A percentile compares a stretch with the other conserved stretches of the same genome.
Conservation (phyloP, 2,329 filamentous ascomycete species). For the Endothia cerciana region DNA sequence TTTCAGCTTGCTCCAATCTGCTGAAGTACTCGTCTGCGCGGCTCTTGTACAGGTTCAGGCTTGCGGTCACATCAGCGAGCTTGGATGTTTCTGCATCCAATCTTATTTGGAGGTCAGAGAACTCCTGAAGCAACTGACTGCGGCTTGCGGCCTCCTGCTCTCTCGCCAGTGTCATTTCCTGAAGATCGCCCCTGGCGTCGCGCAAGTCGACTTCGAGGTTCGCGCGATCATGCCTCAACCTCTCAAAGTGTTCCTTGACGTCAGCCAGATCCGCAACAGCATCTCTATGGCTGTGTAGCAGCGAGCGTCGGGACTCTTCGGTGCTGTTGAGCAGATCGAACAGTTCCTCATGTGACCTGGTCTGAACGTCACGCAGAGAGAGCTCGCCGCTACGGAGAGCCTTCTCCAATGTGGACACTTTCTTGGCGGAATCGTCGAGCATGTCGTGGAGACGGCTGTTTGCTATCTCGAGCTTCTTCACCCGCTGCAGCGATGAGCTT, state of each 20-base stretch:
- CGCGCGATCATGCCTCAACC: slow-evolving; percentile 79
- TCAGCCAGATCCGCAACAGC: slow-evolving; percentile 84
- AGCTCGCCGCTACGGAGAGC: slow-evolving; percentile 85
- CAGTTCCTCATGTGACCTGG: slow-evolving; percentile 91
- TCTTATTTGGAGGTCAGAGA: slow-evolving; percentile 89
- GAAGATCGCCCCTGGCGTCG: slow-evolving; percentile 80
- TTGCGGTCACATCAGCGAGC: slow-evolving; percentile 80
- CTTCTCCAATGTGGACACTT: slow-evolving; percentile 86
- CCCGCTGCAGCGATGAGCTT: slow-evolving; percentile 76
- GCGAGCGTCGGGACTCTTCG: slow-evolving; percentile 80
- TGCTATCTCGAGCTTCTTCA: slow-evolving; percentile 89
- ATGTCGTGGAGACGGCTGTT: slow-evolving; percentile 92
- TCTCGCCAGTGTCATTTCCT: slow-evolving; percentile 75
- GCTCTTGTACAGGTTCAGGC: slow-evolving; percentile 85
- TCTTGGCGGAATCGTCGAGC: slow-evolving; percentile 91
- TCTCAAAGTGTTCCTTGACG: slow-evolving; percentile 85
- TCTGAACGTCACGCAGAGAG: slow-evolving; percentile 87
- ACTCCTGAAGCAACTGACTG: slow-evolving; percentile 87
- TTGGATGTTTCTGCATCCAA: slow-evolving; percentile 88
- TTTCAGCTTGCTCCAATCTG: slow-evolving; percentile 96
- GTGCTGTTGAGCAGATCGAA: slow-evolving; percentile 92
- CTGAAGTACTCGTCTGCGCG: slow-evolving; percentile 95
- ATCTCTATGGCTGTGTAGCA: slow-evolving; percentile 84
- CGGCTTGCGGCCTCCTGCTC: slow-evolving; percentile 90
- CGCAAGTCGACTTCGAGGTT: slow-evolving; percentile 84